Evolutionary conservation across 2,329 filamentous ascomycete genomes (phyloP).

Genomic region (Fusarium sp.): DNA sequence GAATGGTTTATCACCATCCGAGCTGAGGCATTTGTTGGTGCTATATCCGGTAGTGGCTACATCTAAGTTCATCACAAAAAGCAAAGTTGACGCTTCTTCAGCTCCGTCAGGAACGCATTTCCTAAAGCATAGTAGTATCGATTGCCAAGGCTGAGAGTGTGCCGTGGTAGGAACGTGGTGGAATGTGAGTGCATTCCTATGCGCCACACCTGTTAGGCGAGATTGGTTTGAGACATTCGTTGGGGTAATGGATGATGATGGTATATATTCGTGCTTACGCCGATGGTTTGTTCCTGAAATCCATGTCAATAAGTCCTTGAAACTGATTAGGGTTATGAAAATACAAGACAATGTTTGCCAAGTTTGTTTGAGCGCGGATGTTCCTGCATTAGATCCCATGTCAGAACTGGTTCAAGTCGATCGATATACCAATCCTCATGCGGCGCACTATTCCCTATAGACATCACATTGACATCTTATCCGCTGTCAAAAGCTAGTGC

Average conservation of each 20-base stretch:
- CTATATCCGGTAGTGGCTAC: conserved; percentile 1
- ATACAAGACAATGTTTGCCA: too few species aligned
- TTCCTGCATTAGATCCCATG: not conserved
- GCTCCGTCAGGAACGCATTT: not conserved
- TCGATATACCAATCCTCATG: not conserved
- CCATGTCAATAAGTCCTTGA: too few species aligned
- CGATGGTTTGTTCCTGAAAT: too few species aligned
- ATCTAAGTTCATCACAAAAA: not conserved
- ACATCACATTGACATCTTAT: not conserved
- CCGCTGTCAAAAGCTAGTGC: not conserved
- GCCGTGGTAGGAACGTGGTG: not conserved
- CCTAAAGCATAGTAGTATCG: not conserved
- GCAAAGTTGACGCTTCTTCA: too few species aligned
- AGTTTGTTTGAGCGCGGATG: too few species aligned
- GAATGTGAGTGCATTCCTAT: not conserved
- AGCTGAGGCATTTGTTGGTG: conserved; percentile 1
- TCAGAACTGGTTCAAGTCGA: not conserved
- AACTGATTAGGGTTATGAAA: too few species aligned
- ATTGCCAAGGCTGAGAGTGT: too few species aligned
- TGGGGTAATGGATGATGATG: fast-evolving
- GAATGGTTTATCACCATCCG: not conserved
- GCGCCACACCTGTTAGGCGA: not conserved
- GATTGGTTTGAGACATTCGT: not conserved
- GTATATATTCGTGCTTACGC: too few species aligned
- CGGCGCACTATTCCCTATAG: too few species aligned